Evolutionary conservation across 306 rosid genomes (phyloP).

Genomic region (Alnus glutinosa): DNA sequence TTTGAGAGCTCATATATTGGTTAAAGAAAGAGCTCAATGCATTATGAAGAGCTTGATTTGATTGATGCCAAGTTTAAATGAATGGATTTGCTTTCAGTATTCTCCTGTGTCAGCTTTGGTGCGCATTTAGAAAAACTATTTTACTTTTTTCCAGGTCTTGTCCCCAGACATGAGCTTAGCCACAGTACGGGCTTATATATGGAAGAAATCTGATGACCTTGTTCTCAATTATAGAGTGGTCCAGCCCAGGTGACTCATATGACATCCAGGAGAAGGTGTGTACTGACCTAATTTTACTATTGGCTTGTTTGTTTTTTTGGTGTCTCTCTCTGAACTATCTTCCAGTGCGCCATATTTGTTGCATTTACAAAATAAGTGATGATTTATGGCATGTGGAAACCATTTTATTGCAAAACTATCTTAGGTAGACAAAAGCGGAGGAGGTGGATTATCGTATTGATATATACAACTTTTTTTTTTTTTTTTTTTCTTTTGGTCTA

Average conservation of each 20-base stretch:
- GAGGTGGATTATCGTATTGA: background rate
- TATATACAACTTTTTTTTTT: background rate
- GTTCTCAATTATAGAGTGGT: constrained; percentile 83
- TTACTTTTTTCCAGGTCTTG: constrained; percentile 58
- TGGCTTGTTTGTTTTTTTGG: background rate
- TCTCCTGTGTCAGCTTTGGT: constrained; percentile 8
- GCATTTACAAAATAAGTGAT: background rate
- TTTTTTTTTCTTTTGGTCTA: too few relatives aligned
- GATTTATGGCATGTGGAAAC: background rate
- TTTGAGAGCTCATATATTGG: background rate
- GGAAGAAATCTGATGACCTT: constrained; percentile 95
- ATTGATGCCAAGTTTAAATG: background rate
- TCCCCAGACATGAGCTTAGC: constrained; percentile 93
- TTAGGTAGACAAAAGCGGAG: background rate
- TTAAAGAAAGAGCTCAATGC: background rate
- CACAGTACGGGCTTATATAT: constrained; percentile 86
- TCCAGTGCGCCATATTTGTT: background rate
- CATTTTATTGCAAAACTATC: too few relatives aligned
- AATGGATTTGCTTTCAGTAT: background rate
- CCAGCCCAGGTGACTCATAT: constrained; percentile 72
- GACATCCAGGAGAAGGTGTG: constrained; percentile 37
- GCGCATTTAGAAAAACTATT: constrained; percentile 25
- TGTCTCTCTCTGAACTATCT: background rate
- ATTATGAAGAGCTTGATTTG: background rate
- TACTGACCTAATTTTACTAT: constrained; percentile 1